Base-by-base conservation (phyloP, 2,329 filamentous ascomycete genomes). In the Pyrenophora graminea region DNA sequence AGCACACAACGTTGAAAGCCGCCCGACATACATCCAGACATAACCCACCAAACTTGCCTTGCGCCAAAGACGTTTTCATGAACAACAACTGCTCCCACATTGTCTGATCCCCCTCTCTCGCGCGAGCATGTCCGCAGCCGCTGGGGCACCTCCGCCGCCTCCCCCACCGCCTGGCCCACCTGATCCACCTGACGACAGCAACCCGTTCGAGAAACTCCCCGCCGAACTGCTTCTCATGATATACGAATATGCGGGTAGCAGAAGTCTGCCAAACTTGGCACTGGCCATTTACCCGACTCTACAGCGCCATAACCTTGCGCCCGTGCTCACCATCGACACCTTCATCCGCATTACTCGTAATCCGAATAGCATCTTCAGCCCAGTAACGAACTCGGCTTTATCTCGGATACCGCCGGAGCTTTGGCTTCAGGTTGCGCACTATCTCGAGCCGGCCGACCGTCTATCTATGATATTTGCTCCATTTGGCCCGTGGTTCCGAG, bases 221-320 rank as follows among this genome's bases (percentile, higher is more conserved):
- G 65, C 72, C 2, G 79, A 81, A 60, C 70, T 81, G 2, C 67
- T 80, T 15, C 66, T 80, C 17, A 69, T 74, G 36, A 77, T 81
- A 13, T 69, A 79, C 50, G 61, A 74, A 15, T 69, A 70, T 17
- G 66, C 80, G 4, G 62, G 69, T 19, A 64, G 73, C 4, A 66
- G 73, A 7, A 67, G 76, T 6, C 76, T 76, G 48, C 72, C 79
- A 61, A 75, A 73, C 30, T 74, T 81, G 42, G 75, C 75, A 2
- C 71, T 81, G 30, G 77, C 77, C 40, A 71, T 76, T 36, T 80
- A 79, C 55, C 74, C 74, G 4, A 66, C 76, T 3, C 66, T 81
- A 6, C 68, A 70, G 43, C 63, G 65, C 12, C 72, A 74, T 39
- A 70, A 64, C 27, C 55, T 72, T 4, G 62, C 63, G 6, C 69